Conservation (phyloP, 2,329 filamentous ascomycete species). For the Cercospora sesami region DNA sequence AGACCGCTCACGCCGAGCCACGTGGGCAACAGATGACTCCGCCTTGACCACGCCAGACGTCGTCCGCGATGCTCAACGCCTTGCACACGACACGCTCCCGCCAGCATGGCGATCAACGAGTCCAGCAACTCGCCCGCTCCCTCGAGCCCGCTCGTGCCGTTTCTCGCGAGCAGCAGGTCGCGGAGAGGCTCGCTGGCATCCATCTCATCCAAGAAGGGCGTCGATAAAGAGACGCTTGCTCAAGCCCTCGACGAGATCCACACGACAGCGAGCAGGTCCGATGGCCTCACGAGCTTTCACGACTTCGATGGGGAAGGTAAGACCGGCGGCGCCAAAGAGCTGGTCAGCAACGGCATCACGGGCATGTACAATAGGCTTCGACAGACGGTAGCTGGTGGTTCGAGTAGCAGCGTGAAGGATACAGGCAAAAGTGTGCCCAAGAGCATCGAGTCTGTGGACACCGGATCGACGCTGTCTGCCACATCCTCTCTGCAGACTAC, state of each 20-base stretch:
- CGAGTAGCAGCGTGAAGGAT: constrained; percentile 17
- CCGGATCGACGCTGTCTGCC: constrained; percentile 23
- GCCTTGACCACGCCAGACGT: not conserved
- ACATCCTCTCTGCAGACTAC: constrained; percentile 24
- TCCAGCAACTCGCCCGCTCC: constrained; percentile 31
- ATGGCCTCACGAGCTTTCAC: constrained; percentile 87
- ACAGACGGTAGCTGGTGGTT: constrained; percentile 36
- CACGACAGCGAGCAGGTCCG: constrained; percentile 79
- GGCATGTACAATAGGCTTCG: constrained; percentile 84
- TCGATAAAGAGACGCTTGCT: constrained; percentile 73
- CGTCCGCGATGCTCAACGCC: not conserved
- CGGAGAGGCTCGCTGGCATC: constrained; percentile 44
- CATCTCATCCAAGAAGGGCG: constrained; percentile 39
- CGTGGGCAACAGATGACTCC: not conserved
- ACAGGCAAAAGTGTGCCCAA: constrained; percentile 28
- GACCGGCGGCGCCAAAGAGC: constrained; percentile 38
- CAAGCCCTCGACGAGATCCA: constrained; percentile 85
- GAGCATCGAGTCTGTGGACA: constrained; percentile 30
- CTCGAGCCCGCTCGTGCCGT: constrained; percentile 33
- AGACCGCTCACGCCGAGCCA: not conserved
- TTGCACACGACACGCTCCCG: not conserved
- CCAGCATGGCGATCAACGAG: constrained; percentile 33
- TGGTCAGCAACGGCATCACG: constrained; percentile 58
- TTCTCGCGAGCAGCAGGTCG: constrained; percentile 35
- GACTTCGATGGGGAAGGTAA: constrained; percentile 76